Base-by-base conservation (phyloP, 129 eudicot species). In the Artemisia tridentata region DNA sequence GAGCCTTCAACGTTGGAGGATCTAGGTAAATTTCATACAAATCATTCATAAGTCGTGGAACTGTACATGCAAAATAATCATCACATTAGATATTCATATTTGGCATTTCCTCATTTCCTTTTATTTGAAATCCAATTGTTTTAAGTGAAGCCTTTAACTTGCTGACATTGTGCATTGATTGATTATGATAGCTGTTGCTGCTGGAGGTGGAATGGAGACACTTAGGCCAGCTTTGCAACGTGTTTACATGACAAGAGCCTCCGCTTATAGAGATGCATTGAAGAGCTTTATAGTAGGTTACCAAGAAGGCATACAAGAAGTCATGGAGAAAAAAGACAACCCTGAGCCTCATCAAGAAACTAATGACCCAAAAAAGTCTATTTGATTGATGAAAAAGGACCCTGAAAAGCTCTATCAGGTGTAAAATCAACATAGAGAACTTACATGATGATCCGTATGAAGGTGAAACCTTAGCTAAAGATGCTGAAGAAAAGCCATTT, bases 151-250 rank as follows among this genome's bases (percentile, higher is more conserved):
- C 21, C 15, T 16, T 7, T 9, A 59, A 59, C 15, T 12, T 59
- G 0, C 11, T 68, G 16, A 68, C 16, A 0, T 27, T 15, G 48
- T 72, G 18, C 72, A 43, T 17, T 16, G 9, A 53, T 20, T 46
- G 25, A 67, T 52, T 21, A 48, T 48, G 64, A 64, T 51, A 91
- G 96, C 96, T 50, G 85, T 84, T 17, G 98, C 95, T 84, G 95
- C 98, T 21, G 80, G 84, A 76, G 98, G 98, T 55, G 91, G 98
- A 66, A 85, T 92, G 95, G 96, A 92, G 84, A 83, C 93, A 5
- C 88, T 92, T 69, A 84, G 88, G 79, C 98, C 98, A 20, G 96
- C 89, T 58, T 69, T 88, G 75, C 93, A 90, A 73, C 85, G 87
- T 21, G 85, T 90, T 65, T 90, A 90, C 81, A 84, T 90, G 96